Evolutionary conservation across 2,329 filamentous ascomycete genomes (phyloP).

Genomic region (Botrytis porri): DNA sequence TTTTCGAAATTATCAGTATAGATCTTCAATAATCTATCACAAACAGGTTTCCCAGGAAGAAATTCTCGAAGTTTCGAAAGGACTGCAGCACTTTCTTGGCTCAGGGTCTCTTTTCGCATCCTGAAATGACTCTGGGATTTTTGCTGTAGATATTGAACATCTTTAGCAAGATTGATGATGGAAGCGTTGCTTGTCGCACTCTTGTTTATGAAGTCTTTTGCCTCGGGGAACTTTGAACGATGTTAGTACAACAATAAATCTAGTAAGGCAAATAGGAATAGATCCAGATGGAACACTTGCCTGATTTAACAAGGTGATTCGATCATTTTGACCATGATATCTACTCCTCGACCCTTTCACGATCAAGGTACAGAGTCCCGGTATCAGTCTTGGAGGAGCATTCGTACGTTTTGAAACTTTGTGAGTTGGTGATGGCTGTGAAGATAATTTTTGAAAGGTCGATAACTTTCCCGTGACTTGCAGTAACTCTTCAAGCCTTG

Average conservation of each 20-base stretch:
- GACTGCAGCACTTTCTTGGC: slow-evolving; percentile 5
- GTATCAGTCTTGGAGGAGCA: neutral
- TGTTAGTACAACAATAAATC: neutral
- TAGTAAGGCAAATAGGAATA: neutral
- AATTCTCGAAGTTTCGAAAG: slow-evolving; percentile 17
- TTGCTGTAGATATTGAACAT: slow-evolving; percentile 21
- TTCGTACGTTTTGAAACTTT: neutral
- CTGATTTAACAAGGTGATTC: slow-evolving; percentile 14
- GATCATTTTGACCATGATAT: slow-evolving; percentile 21
- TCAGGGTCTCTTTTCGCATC: slow-evolving; percentile 15
- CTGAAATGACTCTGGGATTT: slow-evolving; percentile 14
- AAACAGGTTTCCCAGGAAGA: slow-evolving; percentile 18
- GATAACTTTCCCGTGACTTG: slow-evolving; percentile 11
- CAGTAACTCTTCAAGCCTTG: slow-evolving; percentile 16
- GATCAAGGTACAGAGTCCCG: slow-evolving; percentile 6
- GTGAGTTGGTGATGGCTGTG: neutral
- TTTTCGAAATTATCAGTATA: slow-evolving; percentile 45
- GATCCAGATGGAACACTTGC: neutral
- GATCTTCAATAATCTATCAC: slow-evolving; percentile 31
- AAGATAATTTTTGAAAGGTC: neutral
- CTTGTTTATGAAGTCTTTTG: slow-evolving; percentile 18
- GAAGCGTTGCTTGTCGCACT: slow-evolving; percentile 7
- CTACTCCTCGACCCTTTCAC: slow-evolving; percentile 15
- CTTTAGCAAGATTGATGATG: slow-evolving; percentile 13
- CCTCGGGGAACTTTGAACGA: slow-evolving; percentile 10